Evolutionary conservation across 1,139 yeast genomes (phyloP), one percentile per base, ranked within the genome.

Genomic region (Blastobotrys ciferrii): DNA sequence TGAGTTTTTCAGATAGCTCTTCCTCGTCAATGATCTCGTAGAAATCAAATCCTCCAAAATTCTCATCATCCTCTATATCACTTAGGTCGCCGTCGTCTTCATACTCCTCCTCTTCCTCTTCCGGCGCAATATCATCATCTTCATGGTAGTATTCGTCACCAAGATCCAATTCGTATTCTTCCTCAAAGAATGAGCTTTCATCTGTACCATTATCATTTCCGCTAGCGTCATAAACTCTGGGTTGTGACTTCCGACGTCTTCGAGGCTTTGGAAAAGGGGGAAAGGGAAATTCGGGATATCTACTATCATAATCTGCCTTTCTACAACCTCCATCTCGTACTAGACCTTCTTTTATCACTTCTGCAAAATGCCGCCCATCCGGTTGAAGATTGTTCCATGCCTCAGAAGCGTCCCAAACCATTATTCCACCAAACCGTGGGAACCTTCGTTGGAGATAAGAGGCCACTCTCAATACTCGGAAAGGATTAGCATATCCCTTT

Each of bases 391-490:
- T 86, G 2, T 74, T 65, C 65, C 74, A 77, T n/a, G 83, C 88
- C 65, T 85, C 89, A 47, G 94, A 84, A 45, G 95, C 96, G 69
- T 89, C 96, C 96, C 97, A 89, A 58, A 88, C 70, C 71, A 86
- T 81, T 55, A 89, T 76, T 62, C 97, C 97, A 54, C 95, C 96
- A 61, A 88, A 86, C 45, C 76, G 68, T 17, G 58, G 42, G 50
- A 71, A 66, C 37, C 67, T 57, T 41, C 74, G 66, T 43, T 57
- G 56, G 5, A 60, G 53, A 23, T 47, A 49, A 6, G 47, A 40
- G 28, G 62, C 57, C 23, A 57, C 48, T 14, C 48, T 33, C 7
- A 54, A 38, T 33, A 56, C 61, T 32, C 57, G 49, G 12, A 32
- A 47, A 20, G 61, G 58, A 4, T 74, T 71, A 49, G 75, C 78